phyloP scores from a whole-genome alignment of 148 eudicot species.

The Rheum nobile region DNA sequence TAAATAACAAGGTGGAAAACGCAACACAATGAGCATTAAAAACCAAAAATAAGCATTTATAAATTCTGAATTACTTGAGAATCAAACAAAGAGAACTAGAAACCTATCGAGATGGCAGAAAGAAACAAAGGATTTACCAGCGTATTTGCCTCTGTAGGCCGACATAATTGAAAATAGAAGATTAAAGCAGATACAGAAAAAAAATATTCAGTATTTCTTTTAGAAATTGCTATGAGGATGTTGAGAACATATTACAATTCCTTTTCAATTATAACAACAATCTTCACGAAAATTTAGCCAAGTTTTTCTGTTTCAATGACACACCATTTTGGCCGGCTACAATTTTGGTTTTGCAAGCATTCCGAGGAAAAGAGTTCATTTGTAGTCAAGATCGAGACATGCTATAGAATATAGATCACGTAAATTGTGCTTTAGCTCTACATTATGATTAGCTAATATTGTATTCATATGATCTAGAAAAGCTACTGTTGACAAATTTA shows the following conservation, averaged over 20 bases:
- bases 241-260: not conserved
- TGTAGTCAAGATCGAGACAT: not conserved
- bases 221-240: not conserved
- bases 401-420: not conserved
- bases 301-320: not conserved
- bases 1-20: too few species aligned
- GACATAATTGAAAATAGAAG: constrained; percentile 1
- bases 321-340: not conserved
- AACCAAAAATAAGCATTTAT: not conserved
- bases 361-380: not conserved
- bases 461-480: too few species aligned
- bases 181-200: not conserved
- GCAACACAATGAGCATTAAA: too few species aligned
- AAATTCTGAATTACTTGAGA: not conserved
- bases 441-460: not conserved
- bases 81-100: too few species aligned
- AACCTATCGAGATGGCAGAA: too few species aligned
- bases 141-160: constrained; percentile 15
- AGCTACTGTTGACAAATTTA: too few species aligned
- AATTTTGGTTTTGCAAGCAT: not conserved
- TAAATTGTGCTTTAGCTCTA: not conserved
- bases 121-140: not conserved
- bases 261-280: not conserved
- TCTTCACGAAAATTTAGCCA: not conserved
- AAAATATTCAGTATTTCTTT: not conserved